Conservation (phyloP, 2,329 filamentous ascomycete species). For the Calonectria montana region DNA sequence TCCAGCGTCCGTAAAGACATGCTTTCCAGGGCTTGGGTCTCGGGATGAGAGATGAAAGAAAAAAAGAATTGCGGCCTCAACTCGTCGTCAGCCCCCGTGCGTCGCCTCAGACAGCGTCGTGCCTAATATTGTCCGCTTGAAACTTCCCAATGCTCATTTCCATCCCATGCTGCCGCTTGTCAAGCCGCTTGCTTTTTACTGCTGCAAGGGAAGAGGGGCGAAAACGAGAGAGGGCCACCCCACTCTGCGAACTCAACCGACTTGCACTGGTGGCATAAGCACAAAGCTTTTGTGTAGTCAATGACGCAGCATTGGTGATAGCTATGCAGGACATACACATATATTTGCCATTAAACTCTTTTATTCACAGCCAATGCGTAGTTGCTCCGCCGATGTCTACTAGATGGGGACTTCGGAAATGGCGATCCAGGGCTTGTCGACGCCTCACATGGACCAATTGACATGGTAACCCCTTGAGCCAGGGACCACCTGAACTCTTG, state of each 20-base stretch:
- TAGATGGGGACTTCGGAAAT: slow-evolving; percentile 17
- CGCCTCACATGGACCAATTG: slow-evolving; percentile 14
- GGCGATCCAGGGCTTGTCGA: slow-evolving; percentile 6
- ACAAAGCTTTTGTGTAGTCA: slow-evolving; percentile 33
- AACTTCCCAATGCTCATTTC: slow-evolving; percentile 36
- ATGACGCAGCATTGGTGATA: slow-evolving; percentile 29
- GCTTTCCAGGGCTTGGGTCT: slow-evolving; percentile 12
- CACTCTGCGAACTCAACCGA: slow-evolving; percentile 24
- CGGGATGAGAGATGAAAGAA: background rate
- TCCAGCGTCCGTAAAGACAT: slow-evolving; percentile 24
- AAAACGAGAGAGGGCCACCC: slow-evolving; percentile 27
- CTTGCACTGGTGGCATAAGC: slow-evolving; percentile 28
- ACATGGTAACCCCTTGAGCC: slow-evolving; percentile 4
- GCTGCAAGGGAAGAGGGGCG: slow-evolving; percentile 39
- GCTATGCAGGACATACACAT: slow-evolving; percentile 14
- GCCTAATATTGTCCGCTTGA: slow-evolving; percentile 5
- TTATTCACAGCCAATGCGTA: slow-evolving; percentile 6
- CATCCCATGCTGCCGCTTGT: slow-evolving; percentile 32
- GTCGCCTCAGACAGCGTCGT: slow-evolving; percentile 23
- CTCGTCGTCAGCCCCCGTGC: slow-evolving; percentile 26
- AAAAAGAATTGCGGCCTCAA: slow-evolving; percentile 29
- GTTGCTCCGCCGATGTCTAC: slow-evolving; percentile 17
- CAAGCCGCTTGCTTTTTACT: slow-evolving; percentile 31
- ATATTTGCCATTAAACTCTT: slow-evolving; percentile 13
- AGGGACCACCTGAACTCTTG: slow-evolving; percentile 8